Evolutionary conservation across 345 rosid genomes (phyloP).

Genomic region (Rhizophora mangle): DNA sequence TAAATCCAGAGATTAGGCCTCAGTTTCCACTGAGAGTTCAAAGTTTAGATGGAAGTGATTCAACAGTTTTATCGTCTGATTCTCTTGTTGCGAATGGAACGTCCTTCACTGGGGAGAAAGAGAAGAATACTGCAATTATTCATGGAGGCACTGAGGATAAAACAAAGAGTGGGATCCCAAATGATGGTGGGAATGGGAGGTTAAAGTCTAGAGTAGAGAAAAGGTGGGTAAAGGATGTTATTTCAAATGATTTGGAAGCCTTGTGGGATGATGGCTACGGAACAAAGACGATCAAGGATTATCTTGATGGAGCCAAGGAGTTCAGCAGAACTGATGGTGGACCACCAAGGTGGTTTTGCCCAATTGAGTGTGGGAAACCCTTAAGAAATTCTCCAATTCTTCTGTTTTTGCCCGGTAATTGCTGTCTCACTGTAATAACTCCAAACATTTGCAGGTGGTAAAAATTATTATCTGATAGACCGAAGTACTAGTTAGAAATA

Average conservation of each 20-base stretch:
- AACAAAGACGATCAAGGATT: conserved; percentile 54
- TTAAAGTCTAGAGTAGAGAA: conserved; percentile 12
- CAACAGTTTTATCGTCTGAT: conserved; percentile 33
- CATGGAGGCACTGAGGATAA: conserved; percentile 7
- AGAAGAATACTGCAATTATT: conserved; percentile 12
- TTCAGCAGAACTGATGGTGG: conserved; percentile 64
- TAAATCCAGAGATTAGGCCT: conserved; percentile 24
- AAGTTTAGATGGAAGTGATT: conserved; percentile 33
- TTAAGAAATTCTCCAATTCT: conserved; percentile 59
- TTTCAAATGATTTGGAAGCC: conserved; percentile 38
- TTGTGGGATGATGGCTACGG: conserved; percentile 88
- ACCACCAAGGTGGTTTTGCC: conserved; percentile 81
- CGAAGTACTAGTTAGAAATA: too few species aligned
- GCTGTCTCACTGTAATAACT: background rate
- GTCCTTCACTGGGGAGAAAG: conserved; percentile 15
- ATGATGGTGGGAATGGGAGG: conserved; percentile 5
- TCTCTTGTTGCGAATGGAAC: conserved; percentile 7
- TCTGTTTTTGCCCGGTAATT: conserved; percentile 69
- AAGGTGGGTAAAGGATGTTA: conserved; percentile 27
- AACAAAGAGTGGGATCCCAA: background rate
- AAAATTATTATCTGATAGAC: too few species aligned
- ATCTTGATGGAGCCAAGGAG: conserved; percentile 46
- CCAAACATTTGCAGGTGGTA: background rate
- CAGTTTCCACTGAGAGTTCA: conserved; percentile 47
- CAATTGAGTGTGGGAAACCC: conserved; percentile 66